phyloP scores from a whole-genome alignment of 1,284 basidiomycete species.

The Cryptococcus sp. region DNA sequence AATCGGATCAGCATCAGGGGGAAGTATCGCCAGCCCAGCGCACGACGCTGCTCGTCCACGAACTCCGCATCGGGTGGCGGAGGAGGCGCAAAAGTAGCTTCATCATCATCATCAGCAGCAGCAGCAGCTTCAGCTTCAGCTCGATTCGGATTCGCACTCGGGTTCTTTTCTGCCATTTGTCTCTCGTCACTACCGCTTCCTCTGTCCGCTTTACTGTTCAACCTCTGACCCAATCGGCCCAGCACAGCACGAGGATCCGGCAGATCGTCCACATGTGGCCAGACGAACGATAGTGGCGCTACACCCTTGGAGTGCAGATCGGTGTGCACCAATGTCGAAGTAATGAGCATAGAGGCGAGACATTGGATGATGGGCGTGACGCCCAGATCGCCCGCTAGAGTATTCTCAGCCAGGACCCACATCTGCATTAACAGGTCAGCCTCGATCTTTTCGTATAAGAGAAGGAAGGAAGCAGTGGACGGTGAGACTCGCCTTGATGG shows the following conservation, averaged over 20 bases:
- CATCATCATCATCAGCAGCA: too few relatives aligned
- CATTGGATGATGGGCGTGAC: slow-evolving; percentile 54
- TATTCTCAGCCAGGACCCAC: slow-evolving; percentile 52
- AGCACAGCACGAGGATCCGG: slow-evolving; percentile 42
- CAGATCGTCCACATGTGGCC: slow-evolving; percentile 52
- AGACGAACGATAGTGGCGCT: slow-evolving; percentile 50
- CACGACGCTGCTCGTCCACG: background rate
- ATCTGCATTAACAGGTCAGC: slow-evolving; percentile 27
- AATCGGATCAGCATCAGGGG: slow-evolving; percentile 51
- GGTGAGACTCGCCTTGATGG: slow-evolving; percentile 20
- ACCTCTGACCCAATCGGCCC: background rate
- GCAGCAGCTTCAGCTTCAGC: too few relatives aligned
- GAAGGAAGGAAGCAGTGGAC: slow-evolving; percentile 18
- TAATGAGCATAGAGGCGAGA: slow-evolving; percentile 51
- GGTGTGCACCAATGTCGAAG: slow-evolving; percentile 53
- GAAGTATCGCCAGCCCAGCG: slow-evolving; percentile 28
- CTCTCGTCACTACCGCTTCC: too few relatives aligned
- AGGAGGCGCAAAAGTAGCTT: too few relatives aligned
- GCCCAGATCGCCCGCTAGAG: slow-evolving; percentile 52
- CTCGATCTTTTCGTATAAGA: background rate
- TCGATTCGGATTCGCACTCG: too few relatives aligned
- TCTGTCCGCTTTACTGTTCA: too few relatives aligned
- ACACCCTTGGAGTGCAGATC: slow-evolving; percentile 51
- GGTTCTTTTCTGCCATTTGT: too few relatives aligned
- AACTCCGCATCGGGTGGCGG: background rate